Evolutionary conservation across 257 asterid genomes (phyloP).

Genomic region (Vinca minor): DNA sequence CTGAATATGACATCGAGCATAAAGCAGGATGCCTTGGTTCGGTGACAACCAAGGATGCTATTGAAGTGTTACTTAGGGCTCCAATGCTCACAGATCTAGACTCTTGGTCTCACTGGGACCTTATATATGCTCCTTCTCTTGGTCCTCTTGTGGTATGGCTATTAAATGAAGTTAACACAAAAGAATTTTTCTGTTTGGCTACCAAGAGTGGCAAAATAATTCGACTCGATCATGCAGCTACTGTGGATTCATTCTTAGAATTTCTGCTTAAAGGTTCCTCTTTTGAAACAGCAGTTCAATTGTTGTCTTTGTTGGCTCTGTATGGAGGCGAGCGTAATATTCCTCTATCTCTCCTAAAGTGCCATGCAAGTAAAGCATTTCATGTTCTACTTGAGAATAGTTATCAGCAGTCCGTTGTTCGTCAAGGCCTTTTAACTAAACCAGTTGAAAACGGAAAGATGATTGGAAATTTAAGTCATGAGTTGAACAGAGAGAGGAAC

Average conservation of each 20-base stretch:
- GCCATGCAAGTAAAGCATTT: slow-evolving; percentile 64
- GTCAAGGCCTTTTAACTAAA: slow-evolving; percentile 23
- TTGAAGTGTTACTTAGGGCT: slow-evolving; percentile 57
- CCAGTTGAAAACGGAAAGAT: slow-evolving; percentile 21
- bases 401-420: slow-evolving; percentile 17
- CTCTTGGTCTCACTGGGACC: slow-evolving; percentile 90
- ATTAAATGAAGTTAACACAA: slow-evolving; percentile 59
- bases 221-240: slow-evolving; percentile 74
- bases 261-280: slow-evolving; percentile 55
- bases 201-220: slow-evolving; percentile 72
- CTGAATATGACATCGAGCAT: slow-evolving; percentile 18
- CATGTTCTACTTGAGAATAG: slow-evolving; percentile 43
- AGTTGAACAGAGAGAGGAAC: slow-evolving; percentile 23
- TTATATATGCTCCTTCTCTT: slow-evolving; percentile 70
- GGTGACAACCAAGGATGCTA: slow-evolving; percentile 60
- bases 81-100: slow-evolving; percentile 80
- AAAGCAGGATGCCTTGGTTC: slow-evolving; percentile 32
- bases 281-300: slow-evolving; percentile 64
- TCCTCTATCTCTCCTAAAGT: slow-evolving; percentile 70
- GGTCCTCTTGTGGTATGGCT: slow-evolving; percentile 85
- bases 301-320: slow-evolving; percentile 59
- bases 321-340: slow-evolving; percentile 75
- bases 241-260: slow-evolving; percentile 58
- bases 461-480: slow-evolving; percentile 20
- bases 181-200: slow-evolving; percentile 68